Conservation (phyloP, 2,329 filamentous ascomycete genomes). For the Fusarium chaquense region DNA sequence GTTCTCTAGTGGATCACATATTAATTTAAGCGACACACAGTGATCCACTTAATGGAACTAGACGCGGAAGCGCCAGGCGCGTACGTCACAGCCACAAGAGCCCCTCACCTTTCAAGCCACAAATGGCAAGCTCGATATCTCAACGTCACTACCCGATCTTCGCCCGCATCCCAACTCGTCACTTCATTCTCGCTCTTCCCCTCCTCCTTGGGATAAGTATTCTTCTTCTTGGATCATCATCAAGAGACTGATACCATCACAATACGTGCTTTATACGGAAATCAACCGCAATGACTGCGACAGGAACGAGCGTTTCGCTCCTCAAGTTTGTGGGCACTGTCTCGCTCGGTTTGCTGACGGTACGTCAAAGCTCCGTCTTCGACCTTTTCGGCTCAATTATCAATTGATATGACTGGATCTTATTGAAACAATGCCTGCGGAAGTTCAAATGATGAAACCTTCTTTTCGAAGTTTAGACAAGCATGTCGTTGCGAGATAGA, state of each 20-base stretch:
- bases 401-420: conserved; percentile 19
- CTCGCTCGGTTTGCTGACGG: conserved; percentile 87
- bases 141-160: conserved; percentile 36
- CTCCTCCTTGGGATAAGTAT: conserved; percentile 9
- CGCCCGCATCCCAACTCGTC: conserved; percentile 20
- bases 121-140: conserved; percentile 13
- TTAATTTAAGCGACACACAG: conserved; percentile 30
- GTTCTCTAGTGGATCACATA: conserved; percentile 19
- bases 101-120: conserved; percentile 19
- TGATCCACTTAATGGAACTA: conserved; percentile 15
- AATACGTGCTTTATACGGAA: not conserved
- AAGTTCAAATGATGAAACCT: not conserved
- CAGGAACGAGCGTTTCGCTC: conserved; percentile 76
- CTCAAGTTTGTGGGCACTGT: conserved; percentile 95
- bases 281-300: conserved; percentile 68
- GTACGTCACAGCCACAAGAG: conserved; percentile 3
- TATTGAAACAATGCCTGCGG: not conserved
- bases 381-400: conserved; percentile 17
- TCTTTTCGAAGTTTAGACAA: not conserved
- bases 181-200: conserved; percentile 30
- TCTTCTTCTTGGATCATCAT: conserved; percentile 4
- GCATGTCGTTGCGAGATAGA: not conserved
- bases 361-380: conserved; percentile 60
- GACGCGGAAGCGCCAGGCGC: conserved; percentile 34
- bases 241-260: conserved; percentile 2